Evolutionary conservation across 1,284 basidiomycete species (phyloP), one percentile per base, ranked within the genome.

Genomic region (Ganoderma meredithae): DNA sequence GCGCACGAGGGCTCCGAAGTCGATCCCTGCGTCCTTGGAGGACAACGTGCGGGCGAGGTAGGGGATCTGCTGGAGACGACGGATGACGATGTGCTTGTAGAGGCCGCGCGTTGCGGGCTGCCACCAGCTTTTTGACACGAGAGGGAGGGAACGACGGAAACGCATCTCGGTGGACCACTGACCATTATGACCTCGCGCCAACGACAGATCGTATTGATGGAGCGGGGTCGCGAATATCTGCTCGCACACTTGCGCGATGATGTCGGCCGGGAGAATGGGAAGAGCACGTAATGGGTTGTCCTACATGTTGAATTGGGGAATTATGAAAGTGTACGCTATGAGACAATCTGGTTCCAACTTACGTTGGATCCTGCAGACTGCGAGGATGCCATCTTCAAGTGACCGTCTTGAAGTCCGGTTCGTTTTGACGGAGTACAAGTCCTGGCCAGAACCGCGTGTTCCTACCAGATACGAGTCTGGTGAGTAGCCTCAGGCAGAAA

Each of bases 81-180:
- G 52, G n/a, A 53, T 53, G 52, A 53, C 52, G 52, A 53, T 15
- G 25, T 53, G 52, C 12, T 53, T 25, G 52, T 53, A 53, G 52
- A 53, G 52, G 25, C 25, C 52, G 12, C 52, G 52, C 15, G 25
- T 53, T 0, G 52, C 52, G 13, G 22, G 52, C 13, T 25, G 2
- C 52, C 52, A 53, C 52, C 52, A 53, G 52, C 27, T 9, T 25
- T 31, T 53, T 9, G 52, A 53, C 12, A 53, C 52, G 27, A 53
- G 52, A 10, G 52, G 3, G 13, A 53, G 52, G 13, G 25, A 25
- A 25, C 27, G 15, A 3, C 52, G 52, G 13, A 53, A 53, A 12
- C 52, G 52, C 15, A 53, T 25, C 27, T 31, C 27, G 25, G 52
- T 15, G 52, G 12, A 53, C 52, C 52, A 53, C 15, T 27, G 25